These are phyloP conservation scores for Golubevia sp. DNA, from an alignment of 1,284 basidiomycete genomes.

Conservation along the genomic window DNA sequence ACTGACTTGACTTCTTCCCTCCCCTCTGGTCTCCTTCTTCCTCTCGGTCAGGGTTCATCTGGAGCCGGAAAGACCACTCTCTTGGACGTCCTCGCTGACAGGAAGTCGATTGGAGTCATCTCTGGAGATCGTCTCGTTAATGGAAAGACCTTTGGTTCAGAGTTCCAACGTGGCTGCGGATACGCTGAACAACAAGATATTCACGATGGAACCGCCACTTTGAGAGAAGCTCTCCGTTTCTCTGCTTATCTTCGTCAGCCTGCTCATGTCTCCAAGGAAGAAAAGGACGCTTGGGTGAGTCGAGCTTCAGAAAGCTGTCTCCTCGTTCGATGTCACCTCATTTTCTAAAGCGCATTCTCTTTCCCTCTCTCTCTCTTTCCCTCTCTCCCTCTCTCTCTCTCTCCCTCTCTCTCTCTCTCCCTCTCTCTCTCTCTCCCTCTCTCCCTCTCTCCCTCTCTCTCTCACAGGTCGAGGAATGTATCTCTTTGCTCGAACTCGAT, in stretches of 20 bases:
- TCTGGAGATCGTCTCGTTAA: conserved; percentile 42
- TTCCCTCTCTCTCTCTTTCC: background rate
- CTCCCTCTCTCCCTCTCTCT: no score
- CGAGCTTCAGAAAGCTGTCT: no score
- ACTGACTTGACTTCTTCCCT: no score
- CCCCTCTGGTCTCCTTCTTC: no score
- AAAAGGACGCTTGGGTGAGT: conserved; percentile 3
- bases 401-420: no score
- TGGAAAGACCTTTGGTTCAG: conserved; percentile 33
- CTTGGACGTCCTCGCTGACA: conserved; percentile 51
- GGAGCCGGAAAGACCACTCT: conserved; percentile 68
- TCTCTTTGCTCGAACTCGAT: conserved; percentile 66
- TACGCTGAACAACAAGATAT: conserved; percentile 1
- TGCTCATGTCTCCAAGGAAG: background rate
- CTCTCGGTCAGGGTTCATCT: conserved; percentile 77
- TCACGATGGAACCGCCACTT: background rate
- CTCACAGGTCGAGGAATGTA: conserved; percentile 66
- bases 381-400: no score
- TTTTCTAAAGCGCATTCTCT: no score
- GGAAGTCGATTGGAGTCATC: conserved; percentile 50
- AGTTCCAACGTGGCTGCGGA: conserved; percentile 47
- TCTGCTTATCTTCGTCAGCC: conserved; percentile 5
- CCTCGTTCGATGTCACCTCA: no score
- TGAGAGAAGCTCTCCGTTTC: conserved; percentile 5
- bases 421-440: no score